phyloP scores from a whole-genome alignment of 306 rosid species.

The Fragaria nilgerrensis region DNA sequence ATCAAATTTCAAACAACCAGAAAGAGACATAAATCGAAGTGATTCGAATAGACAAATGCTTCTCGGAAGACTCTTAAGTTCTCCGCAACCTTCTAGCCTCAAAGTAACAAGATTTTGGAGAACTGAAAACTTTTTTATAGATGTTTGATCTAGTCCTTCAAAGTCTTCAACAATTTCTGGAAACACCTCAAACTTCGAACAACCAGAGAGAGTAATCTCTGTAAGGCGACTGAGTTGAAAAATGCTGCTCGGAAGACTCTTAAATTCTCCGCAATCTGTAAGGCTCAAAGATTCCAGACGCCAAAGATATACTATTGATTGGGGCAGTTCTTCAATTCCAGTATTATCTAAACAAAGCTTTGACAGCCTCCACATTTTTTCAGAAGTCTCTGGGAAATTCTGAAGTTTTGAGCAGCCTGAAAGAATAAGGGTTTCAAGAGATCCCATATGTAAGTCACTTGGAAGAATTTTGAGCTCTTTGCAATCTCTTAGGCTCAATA shows the following conservation, averaged over 20 bases:
- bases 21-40: background rate
- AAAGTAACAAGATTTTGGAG: background rate
- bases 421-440: background rate
- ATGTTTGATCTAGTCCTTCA: background rate
- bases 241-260: conserved; percentile 4
- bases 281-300: background rate
- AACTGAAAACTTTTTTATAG: too few relatives aligned
- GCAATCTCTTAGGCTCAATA: background rate
- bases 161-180: background rate
- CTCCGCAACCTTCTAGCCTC: background rate
- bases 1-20: background rate
- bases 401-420: background rate
- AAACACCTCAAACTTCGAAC: background rate
- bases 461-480: background rate
- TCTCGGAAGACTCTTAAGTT: background rate
- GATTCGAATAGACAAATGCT: background rate
- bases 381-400: conserved; percentile 16
- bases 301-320: background rate
- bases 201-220: background rate
- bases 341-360: background rate
- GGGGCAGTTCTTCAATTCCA: conserved; percentile 6
- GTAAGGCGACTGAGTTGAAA: background rate
- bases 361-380: background rate
- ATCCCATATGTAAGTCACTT: background rate
- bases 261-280: background rate